Percentiles rank a stretch among this genome's conserved stretches.
These are phyloP conservation scores for Pythium folliculosum DNA, from an alignment of 352 stramenopile species.

Conservation along the genomic window DNA sequence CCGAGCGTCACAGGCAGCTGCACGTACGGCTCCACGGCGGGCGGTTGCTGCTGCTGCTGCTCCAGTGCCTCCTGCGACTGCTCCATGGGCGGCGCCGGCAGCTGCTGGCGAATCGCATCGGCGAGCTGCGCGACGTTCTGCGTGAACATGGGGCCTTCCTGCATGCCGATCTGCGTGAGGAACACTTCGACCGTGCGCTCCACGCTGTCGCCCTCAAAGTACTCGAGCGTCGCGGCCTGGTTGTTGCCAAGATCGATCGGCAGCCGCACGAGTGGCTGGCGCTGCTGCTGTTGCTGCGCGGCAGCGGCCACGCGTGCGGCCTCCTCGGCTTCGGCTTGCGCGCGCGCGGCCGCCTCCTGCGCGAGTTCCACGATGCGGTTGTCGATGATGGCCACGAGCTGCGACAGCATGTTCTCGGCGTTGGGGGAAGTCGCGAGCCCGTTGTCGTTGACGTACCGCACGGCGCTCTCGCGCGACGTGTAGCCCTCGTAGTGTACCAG, in stretches of 20 bases:
- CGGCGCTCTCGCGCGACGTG: constrained; percentile 58
- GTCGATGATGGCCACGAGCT: constrained; percentile 65
- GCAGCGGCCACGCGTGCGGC: neutral
- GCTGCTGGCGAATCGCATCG: constrained; percentile 37
- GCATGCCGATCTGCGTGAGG: constrained; percentile 49
- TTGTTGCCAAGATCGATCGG: constrained; percentile 57
- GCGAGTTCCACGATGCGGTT: constrained; percentile 45
- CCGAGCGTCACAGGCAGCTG: constrained; percentile 64
- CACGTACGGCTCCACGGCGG: constrained; percentile 36
- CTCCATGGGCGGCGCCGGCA: constrained; percentile 18
- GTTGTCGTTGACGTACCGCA: constrained; percentile 64
- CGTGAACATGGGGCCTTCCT: constrained; percentile 41
- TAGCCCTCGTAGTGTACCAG: constrained; percentile 68
- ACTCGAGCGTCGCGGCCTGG: constrained; percentile 47
- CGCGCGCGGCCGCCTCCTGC: constrained; percentile 28
- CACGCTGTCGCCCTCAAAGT: constrained; percentile 75
- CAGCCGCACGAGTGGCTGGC: constrained; percentile 46
- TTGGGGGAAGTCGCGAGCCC: constrained; percentile 41
- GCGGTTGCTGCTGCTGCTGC: constrained; percentile 9
- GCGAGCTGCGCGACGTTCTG: constrained; percentile 48
- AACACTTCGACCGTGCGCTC: constrained; percentile 71
- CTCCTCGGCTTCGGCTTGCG: constrained; percentile 10
- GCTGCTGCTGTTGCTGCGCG: constrained; percentile 9
- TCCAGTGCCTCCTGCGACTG: constrained; percentile 19
- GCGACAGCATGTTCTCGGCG: constrained; percentile 44